Evolutionary conservation across 768 basidiomycete species (phyloP), one percentile per base, ranked within the genome.

Genomic region (Hirschioporus abietinus): DNA sequence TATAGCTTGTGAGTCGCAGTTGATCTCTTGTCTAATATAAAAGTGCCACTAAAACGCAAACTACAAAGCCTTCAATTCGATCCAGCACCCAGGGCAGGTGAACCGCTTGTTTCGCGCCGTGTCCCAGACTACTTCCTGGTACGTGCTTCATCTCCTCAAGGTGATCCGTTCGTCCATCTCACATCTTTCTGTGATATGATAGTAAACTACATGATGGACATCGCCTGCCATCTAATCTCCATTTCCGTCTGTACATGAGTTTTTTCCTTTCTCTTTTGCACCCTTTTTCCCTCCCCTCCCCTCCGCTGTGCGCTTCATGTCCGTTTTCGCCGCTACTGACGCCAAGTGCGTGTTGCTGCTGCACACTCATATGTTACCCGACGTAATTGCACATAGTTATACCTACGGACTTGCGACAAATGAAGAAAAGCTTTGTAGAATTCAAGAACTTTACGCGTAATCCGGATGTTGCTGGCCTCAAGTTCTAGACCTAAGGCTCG

Each of bases 71-170:
- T 99, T 79, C 97, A 99, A 88, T 99, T 99, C 79, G 97, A 99
- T 80, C 97, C 97, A 75, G 97, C 97, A 72, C 97, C 97, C 73
- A 86, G 97, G 77, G 95, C 96, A 74, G 97, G 97, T 72, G 97
- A 99, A 78, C 97, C 97, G 63, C 88, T 99, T 68, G 97, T 99
- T 70, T 95, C 96, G 75, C 86, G 93, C 79, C 91, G 93, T 78
- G 93, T 94, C 79, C 93, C 93, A 74, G 93, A 95, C 80, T 95
- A 95, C 80, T 95, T 95, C 87, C 85, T 95, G 76, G 92, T 94
- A 74, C 74, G 88, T 82, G 5, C 20, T 52, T 52, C 42, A 52
- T 52, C 42, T 15, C 42, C 42, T 52, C 42, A 20, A 52, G 12
- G 42, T 52, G 42, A 52, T 52, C 42, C 42, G 42, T 20, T 10